Evolutionary conservation across 1,284 basidiomycete genomes (phyloP).

Genomic region (Pisolithus thermaeus): DNA sequence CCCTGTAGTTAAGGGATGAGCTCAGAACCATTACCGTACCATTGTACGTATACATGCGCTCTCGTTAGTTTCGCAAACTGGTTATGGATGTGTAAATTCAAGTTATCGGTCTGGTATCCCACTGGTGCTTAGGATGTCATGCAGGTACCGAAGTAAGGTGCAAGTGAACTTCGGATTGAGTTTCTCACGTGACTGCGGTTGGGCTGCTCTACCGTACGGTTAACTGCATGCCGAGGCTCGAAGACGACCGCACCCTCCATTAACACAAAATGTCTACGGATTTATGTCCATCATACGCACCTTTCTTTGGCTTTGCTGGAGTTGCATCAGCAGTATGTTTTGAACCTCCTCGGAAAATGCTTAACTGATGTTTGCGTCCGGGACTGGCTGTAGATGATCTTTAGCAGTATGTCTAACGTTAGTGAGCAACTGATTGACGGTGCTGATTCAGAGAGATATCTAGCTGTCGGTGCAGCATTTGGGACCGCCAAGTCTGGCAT

Average conservation of each 20-base stretch:
- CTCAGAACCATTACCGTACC: not conserved
- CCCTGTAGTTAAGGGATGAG: too few relatives aligned
- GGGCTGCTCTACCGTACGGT: not conserved
- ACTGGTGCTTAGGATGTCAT: not conserved
- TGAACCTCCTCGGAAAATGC: conserved; percentile 1
- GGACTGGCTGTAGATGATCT: conserved; percentile 60
- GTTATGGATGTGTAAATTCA: too few relatives aligned
- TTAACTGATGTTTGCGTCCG: conserved; percentile 9
- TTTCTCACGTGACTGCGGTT: not conserved
- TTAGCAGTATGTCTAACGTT: conserved; percentile 63
- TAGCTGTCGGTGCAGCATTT: conserved; percentile 91
- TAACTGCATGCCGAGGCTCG: not conserved
- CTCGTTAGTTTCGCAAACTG: too few relatives aligned
- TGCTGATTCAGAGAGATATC: conserved; percentile 9
- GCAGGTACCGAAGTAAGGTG: too few relatives aligned
- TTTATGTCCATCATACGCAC: conserved; percentile 73
- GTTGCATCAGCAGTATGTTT: conserved; percentile 73
- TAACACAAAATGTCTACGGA: conserved; percentile 39
- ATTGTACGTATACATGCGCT: too few relatives aligned
- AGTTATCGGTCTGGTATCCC: too few relatives aligned
- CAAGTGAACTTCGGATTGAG: too few relatives aligned
- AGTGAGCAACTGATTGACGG: not conserved
- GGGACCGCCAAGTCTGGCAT: conserved; percentile 98
- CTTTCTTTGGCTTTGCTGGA: conserved; percentile 83
- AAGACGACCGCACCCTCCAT: not conserved